phyloP scores from a whole-genome alignment of 225 moss, liverwort and hornwort species.

The Physcomitrium patens region DNA sequence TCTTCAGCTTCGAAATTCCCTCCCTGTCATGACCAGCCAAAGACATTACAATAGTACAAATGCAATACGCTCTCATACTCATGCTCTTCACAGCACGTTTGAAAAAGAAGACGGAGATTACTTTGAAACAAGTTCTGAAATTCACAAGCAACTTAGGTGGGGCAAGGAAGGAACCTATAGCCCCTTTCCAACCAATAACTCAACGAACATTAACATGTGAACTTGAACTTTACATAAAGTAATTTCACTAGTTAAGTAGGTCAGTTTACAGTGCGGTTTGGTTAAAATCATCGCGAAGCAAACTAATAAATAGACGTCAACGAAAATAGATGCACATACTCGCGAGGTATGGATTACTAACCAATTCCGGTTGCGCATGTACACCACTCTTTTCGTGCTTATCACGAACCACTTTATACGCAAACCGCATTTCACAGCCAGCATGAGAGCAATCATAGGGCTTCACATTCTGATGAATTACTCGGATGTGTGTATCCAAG shows the following conservation, averaged over 20 bases:
- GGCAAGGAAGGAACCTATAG: too few species aligned
- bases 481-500: constrained; percentile 55
- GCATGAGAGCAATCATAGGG: constrained; percentile 60
- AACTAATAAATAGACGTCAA: background rate
- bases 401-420: constrained; percentile 63
- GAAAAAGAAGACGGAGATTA: background rate
- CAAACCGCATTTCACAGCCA: constrained; percentile 60
- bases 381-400: constrained; percentile 55
- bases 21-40: constrained; percentile 36
- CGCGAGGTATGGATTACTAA: constrained; percentile 6
- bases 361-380: constrained; percentile 36
- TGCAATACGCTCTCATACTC: background rate
- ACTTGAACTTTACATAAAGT: too few species aligned
- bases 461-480: constrained; percentile 59
- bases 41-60: background rate
- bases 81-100: background rate
- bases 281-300: background rate
- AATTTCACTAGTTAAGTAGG: too few species aligned
- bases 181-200: too few species aligned
- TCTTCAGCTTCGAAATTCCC: constrained; percentile 60
- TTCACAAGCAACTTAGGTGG: too few species aligned
- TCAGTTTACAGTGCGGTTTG: background rate
- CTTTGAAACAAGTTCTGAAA: background rate
- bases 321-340: constrained; percentile 26
- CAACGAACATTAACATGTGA: too few species aligned